Percentiles rank a stretch among this genome's conserved stretches.
phyloP scores from a whole-genome alignment of 2,329 filamentous ascomycete genomes.

The Cordyceps militaris region DNA sequence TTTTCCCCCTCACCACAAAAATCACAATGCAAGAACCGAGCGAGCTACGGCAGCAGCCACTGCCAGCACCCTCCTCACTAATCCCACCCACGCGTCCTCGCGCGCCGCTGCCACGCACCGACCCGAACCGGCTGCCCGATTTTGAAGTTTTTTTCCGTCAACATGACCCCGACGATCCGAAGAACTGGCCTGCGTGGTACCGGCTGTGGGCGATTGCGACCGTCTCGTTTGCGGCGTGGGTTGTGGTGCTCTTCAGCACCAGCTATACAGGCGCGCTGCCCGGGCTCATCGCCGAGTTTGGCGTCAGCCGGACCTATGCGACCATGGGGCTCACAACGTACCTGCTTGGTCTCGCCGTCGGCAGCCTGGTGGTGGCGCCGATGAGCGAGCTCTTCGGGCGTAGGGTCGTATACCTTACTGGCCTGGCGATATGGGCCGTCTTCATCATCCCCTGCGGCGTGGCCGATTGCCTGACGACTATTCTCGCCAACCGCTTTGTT shows the following conservation, averaged over 20 bases:
- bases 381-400: conserved; percentile 59
- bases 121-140: conserved; percentile 23
- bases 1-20: too few relatives aligned
- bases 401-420: conserved; percentile 55
- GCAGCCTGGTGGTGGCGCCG: conserved; percentile 62
- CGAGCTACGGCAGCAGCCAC: background rate
- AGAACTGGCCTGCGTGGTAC: conserved; percentile 54
- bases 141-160: conserved; percentile 64
- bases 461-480: conserved; percentile 54
- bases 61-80: background rate
- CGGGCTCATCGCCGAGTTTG: conserved; percentile 58
- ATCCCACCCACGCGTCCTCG: too few relatives aligned
- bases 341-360: conserved; percentile 59
- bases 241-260: conserved; percentile 59
- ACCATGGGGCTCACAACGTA: conserved; percentile 69
- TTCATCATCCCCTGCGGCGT: conserved; percentile 62
- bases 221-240: conserved; percentile 32
- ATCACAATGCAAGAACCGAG: too few relatives aligned
- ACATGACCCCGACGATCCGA: conserved; percentile 56
- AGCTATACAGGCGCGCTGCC: conserved; percentile 63
- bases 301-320: conserved; percentile 46
- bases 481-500: conserved; percentile 62
- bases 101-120: background rate
- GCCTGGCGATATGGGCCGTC: conserved; percentile 53
- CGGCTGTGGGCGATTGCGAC: conserved; percentile 30